phyloP scores from a whole-genome alignment of 164 flowering plant genomes.

The Platanus orientalis region DNA sequence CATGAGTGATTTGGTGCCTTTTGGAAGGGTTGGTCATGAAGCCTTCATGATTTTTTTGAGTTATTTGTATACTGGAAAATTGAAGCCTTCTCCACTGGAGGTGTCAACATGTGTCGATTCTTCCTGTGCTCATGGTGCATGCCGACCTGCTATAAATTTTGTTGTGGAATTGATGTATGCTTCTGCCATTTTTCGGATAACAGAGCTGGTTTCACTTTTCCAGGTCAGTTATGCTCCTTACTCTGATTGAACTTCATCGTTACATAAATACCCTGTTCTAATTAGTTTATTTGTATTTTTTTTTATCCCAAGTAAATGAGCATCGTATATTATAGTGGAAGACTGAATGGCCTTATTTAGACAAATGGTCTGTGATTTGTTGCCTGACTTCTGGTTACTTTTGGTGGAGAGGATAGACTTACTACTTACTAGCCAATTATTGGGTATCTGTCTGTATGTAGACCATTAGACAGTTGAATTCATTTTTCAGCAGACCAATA shows the following conservation, averaged over 20 bases:
- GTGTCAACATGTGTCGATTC: constrained; percentile 68
- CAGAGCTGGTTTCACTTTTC: constrained; percentile 61
- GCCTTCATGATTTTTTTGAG: constrained; percentile 54
- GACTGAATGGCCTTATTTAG: not conserved
- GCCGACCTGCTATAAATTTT: constrained; percentile 63
- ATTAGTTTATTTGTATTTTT: no score
- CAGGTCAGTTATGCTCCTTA: constrained; percentile 45
- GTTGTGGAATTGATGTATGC: constrained; percentile 67
- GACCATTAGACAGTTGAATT: no score
- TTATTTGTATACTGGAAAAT: constrained; percentile 65
- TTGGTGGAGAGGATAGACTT: not conserved
- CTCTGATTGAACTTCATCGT: not conserved
- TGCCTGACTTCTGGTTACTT: not conserved
- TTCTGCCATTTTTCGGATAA: constrained; percentile 51
- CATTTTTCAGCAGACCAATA: no score
- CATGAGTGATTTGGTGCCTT: constrained; percentile 49
- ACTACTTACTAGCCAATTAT: no score
- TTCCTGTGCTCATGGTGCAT: constrained; percentile 56
- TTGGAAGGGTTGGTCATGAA: constrained; percentile 58
- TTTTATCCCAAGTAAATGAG: no score
- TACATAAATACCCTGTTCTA: no score
- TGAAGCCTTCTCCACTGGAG: constrained; percentile 50
- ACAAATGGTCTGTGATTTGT: not conserved
- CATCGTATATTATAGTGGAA: not conserved
- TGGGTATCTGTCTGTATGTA: no score